phyloP scores from a whole-genome alignment of 192 early-diverging fungal genomes.

The Chytriomyces hyalinus region DNA sequence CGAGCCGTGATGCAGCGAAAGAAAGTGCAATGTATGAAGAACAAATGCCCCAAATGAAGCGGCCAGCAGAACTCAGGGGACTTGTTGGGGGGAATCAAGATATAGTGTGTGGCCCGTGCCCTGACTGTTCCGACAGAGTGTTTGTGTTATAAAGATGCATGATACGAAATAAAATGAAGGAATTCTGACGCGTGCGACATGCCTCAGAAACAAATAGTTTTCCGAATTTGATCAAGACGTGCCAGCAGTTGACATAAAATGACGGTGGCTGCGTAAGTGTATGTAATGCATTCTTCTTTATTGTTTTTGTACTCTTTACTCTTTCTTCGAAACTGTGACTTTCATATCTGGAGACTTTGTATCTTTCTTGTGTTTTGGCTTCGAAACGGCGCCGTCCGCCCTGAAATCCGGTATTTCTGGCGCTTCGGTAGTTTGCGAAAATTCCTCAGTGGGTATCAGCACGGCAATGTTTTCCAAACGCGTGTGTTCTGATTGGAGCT shows the following conservation, averaged over 20 bases:
- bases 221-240: too few relatives aligned
- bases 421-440: conserved; percentile 35
- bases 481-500: conserved; percentile 39
- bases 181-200: too few relatives aligned
- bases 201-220: too few relatives aligned
- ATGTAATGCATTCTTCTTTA: too few relatives aligned
- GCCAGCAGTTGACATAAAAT: too few relatives aligned
- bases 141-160: conserved; percentile 9
- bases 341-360: conserved; percentile 27
- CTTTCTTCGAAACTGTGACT: conserved; percentile 21
- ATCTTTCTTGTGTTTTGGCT: conserved; percentile 18
- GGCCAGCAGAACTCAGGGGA: not conserved
- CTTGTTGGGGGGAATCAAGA: not conserved
- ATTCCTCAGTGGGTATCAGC: conserved; percentile 44
- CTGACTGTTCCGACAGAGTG: conserved; percentile 15
- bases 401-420: conserved; percentile 34
- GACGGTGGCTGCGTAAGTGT: too few relatives aligned
- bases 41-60: not conserved
- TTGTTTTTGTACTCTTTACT: too few relatives aligned
- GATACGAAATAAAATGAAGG: too few relatives aligned
- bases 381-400: conserved; percentile 7
- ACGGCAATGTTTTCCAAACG: conserved; percentile 44
- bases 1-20: not conserved
- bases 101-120: conserved; percentile 6
- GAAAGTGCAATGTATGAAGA: not conserved